A percentile compares a stretch with the other conserved stretches of the same genome.
Conservation (phyloP, 352 stramenopile genomes). For the Phytophthora crassamura region DNA sequence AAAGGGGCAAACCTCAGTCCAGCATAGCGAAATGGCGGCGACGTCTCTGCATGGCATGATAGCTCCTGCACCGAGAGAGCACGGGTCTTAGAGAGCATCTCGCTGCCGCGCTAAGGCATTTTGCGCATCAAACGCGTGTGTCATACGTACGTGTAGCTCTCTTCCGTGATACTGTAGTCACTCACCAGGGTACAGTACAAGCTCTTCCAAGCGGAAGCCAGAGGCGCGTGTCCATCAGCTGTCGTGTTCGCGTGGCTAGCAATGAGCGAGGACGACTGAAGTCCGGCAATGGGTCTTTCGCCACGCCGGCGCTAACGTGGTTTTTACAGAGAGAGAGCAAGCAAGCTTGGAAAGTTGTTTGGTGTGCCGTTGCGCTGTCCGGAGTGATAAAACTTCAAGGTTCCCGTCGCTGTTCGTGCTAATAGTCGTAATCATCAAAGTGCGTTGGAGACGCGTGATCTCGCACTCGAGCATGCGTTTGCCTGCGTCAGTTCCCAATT, state of each 20-base stretch:
- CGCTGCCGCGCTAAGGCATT: slow-evolving; percentile 1
- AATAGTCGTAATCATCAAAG: slow-evolving; percentile 16
- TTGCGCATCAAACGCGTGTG: background rate
- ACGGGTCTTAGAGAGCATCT: background rate
- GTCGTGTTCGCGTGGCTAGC: slow-evolving; percentile 8
- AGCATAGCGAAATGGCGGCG: slow-evolving; percentile 23
- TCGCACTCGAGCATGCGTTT: background rate
- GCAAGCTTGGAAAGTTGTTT: slow-evolving; percentile 9
- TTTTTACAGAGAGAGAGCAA: background rate
- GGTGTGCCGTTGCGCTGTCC: slow-evolving; percentile 8
- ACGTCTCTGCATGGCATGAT: slow-evolving; percentile 25
- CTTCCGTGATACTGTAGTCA: slow-evolving; percentile 32
- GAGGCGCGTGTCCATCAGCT: slow-evolving; percentile 26
- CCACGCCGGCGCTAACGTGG: background rate
- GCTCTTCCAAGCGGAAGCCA: slow-evolving; percentile 15
- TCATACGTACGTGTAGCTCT: slow-evolving; percentile 5
- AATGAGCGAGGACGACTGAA: slow-evolving; percentile 1
- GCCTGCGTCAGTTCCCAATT: too few relatives aligned
- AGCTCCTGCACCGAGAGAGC: slow-evolving; percentile 28
- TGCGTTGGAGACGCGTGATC: background rate
- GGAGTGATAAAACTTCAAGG: slow-evolving; percentile 21
- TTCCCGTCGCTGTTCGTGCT: slow-evolving; percentile 14
- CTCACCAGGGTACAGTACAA: slow-evolving; percentile 9
- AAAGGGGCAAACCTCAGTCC: slow-evolving; percentile 25
- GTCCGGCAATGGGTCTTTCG: background rate